Base-by-base conservation (phyloP, 2,329 filamentous ascomycete genomes). In the Xylaria arbuscula region DNA sequence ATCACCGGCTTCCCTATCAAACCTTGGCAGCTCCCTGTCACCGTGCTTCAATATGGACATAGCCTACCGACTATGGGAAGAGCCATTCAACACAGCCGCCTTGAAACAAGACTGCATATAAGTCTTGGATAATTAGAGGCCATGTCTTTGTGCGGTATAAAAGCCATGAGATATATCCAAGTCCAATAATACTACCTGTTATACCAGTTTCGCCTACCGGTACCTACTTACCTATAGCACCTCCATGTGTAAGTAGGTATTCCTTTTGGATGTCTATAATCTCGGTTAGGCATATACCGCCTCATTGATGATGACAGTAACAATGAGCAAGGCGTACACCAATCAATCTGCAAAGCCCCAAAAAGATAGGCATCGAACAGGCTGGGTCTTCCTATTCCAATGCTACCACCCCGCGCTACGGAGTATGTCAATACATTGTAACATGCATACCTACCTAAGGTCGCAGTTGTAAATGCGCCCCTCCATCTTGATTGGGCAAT, bases 401-500 rank as follows among this genome's bases (percentile, higher is more conserved):
- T 50, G 53, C 59, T 67, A 60, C 61, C 54, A 72, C 68, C 64
- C 51, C 50, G 62, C 65, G 53, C 66, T 64, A 54, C 60, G 64
- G 17, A 42, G 13, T 15, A 42, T 42, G 40, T 42, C 40, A 4
- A 42, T 42, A 42, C 40, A 42, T 15, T 42, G 22, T 13, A 17
- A 51, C 48, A 51, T 32, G 24, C 48, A 32, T 51, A 32, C 48
- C 2, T 51, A 32, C 24, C 48, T 32, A 36, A 50, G 56, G 66
- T 68, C 64, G 72, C 67, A 71, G 58, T 72, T 66, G 69, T 61
- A 68, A 72, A 66, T 68, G 67, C 67, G 34, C 62, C 68, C 69
- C 66, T 67, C 66, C 62, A 62, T 47, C 71, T 69, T 72, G 70
- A 75, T 74, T 72, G 67, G 74, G 72, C 69, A 76, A 76, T 66